Conservation (phyloP, 257 asterid genomes). For the Jacaranda mimosifolia region DNA sequence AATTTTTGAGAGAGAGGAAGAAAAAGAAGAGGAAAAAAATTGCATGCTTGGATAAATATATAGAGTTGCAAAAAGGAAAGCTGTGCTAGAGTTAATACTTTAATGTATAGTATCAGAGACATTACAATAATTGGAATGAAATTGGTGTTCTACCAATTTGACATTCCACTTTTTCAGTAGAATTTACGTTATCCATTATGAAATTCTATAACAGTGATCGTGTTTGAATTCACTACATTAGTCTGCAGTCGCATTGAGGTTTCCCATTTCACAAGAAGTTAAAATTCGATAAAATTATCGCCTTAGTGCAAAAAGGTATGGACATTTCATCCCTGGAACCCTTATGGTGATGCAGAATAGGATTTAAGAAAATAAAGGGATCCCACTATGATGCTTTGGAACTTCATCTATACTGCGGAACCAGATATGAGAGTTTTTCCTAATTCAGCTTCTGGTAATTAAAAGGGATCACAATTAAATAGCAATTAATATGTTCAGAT, state of each 20-base stretch:
- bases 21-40: too few species aligned
- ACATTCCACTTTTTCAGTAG: neutral
- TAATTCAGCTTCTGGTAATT: neutral
- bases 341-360: slow-evolving; percentile 1
- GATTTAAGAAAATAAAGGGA: neutral
- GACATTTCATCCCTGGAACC: neutral
- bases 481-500: neutral
- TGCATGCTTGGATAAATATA: too few species aligned
- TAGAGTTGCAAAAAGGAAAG: too few species aligned
- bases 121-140: too few species aligned
- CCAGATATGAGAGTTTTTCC: neutral
- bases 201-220: neutral
- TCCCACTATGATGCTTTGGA: neutral
- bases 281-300: neutral
- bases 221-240: neutral
- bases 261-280: slow-evolving; percentile 4
- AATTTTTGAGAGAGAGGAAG: too few species aligned
- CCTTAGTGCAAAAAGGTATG: neutral
- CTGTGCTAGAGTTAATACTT: too few species aligned
- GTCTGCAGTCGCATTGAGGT: neutral
- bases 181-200: neutral
- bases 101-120: too few species aligned
- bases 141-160: neutral
- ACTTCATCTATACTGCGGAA: neutral
- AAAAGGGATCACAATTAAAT: neutral